A percentile compares a stretch with the other conserved stretches of the same genome.
phyloP scores from a whole-genome alignment of 768 basidiomycete species.

The Crucibulum laeve region DNA sequence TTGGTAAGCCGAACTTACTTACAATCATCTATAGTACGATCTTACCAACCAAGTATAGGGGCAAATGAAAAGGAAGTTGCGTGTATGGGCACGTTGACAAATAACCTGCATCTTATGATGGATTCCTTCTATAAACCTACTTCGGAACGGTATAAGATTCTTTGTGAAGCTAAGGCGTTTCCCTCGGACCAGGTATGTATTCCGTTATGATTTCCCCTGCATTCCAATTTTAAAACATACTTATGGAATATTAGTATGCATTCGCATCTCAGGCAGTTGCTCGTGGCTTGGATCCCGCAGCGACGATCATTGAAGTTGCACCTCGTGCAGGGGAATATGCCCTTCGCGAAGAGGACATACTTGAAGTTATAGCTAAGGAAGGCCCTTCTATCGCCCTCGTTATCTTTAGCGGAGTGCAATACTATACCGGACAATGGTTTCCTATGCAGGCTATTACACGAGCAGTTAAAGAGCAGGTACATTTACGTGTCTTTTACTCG shows the following conservation, averaged over 20 bases:
- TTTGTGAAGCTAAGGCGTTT: conserved; percentile 92
- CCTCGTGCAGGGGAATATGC: conserved; percentile 83
- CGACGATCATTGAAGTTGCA: conserved; percentile 71
- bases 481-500: conserved; percentile 2
- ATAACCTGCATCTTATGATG: conserved; percentile 95
- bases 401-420: conserved; percentile 91
- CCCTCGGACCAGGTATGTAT: conserved; percentile 88
- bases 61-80: conserved; percentile 88
- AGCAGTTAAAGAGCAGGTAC: conserved; percentile 80
- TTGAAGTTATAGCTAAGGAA: conserved; percentile 66
- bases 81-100: conserved; percentile 92
- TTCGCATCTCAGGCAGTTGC: conserved; percentile 86
- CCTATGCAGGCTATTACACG: conserved; percentile 81
- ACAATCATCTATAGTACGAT: conserved; percentile 5
- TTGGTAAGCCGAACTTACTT: conserved; percentile 52
- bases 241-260: conserved; percentile 64
- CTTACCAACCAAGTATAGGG: conserved; percentile 41
- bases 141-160: conserved; percentile 79
- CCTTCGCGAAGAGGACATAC: conserved; percentile 86
- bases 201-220: conserved; percentile 7
- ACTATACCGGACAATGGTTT: conserved; percentile 96
- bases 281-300: conserved; percentile 72
- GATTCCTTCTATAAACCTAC: conserved; percentile 92
- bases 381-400: conserved; percentile 83
- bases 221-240: conserved; percentile 4